Evolutionary conservation across 164 flowering plant genomes (phyloP).

Genomic region (Sedum album): DNA sequence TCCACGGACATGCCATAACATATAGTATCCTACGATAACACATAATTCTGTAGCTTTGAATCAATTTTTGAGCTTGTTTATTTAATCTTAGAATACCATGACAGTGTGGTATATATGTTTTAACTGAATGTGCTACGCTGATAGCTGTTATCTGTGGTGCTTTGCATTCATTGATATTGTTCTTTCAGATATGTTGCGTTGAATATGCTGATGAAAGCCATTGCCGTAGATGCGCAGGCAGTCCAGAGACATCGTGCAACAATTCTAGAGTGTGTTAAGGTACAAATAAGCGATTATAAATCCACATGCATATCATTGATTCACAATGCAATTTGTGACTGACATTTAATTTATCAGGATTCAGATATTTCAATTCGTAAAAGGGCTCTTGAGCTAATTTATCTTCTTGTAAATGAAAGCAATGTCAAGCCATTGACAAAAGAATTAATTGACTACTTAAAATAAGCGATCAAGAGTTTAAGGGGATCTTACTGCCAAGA

Average conservation of each 20-base stretch:
- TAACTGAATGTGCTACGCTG: not conserved
- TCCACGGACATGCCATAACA: too few relatives aligned
- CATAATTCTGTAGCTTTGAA: not conserved
- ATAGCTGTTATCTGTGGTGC: not conserved
- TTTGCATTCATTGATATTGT: not conserved
- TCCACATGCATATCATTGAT: not conserved
- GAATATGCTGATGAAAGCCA: conserved; percentile 92
- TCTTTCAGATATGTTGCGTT: conserved; percentile 89
- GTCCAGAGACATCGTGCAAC: conserved; percentile 96
- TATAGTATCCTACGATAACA: too few relatives aligned
- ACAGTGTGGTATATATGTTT: not conserved
- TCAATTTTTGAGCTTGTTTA: not conserved
- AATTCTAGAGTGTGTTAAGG: conserved; percentile 98
- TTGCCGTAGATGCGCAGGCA: conserved; percentile 85
- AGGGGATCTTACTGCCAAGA: conserved; percentile 91
- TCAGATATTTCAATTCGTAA: conserved; percentile 96
- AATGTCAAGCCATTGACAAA: conserved; percentile 81
- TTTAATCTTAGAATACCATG: not conserved
- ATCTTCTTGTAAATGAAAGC: conserved; percentile 81
- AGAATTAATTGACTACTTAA: conserved; percentile 86
- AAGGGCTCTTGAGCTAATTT: conserved; percentile 93
- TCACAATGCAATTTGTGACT: not conserved
- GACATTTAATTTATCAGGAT: conserved; percentile 44
- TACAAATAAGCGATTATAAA: conserved; percentile 18
- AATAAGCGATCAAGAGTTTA: conserved; percentile 90